Conservation (phyloP, 805 yeast species). For the Saturnispora halmiae region DNA sequence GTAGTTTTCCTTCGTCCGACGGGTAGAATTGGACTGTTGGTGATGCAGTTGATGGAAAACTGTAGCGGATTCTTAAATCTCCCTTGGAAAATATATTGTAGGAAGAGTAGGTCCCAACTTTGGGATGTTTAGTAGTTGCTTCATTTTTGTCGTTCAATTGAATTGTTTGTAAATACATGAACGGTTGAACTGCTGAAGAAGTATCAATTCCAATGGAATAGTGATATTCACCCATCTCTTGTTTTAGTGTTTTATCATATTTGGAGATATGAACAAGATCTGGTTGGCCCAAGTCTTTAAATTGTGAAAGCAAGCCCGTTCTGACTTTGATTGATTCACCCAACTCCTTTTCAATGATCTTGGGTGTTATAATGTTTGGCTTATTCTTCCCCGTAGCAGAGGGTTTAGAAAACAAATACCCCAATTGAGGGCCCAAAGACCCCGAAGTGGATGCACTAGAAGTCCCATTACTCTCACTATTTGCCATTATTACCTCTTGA, state of each 20-base stretch:
- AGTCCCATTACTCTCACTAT: background rate
- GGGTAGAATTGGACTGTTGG: conserved; percentile 40
- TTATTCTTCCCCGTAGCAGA: conserved; percentile 10
- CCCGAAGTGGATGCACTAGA: background rate
- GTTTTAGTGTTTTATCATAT: conserved; percentile 33
- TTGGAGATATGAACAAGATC: conserved; percentile 54
- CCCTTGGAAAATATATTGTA: conserved; percentile 66
- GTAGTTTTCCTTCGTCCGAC: conserved; percentile 29
- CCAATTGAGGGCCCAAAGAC: background rate
- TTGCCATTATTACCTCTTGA: background rate
- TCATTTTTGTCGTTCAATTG: conserved; percentile 28
- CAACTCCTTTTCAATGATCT: conserved; percentile 38
- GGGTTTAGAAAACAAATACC: too few species aligned
- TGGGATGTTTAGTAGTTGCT: conserved; percentile 25
- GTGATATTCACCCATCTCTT: conserved; percentile 48
- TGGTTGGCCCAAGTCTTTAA: conserved; percentile 61
- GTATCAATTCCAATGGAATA: conserved; percentile 46
- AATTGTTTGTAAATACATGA: conserved; percentile 44
- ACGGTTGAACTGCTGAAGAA: conserved; percentile 43
- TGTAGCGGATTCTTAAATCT: conserved; percentile 62
- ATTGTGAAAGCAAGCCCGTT: conserved; percentile 33
- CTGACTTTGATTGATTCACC: conserved; percentile 49
- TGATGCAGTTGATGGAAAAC: conserved; percentile 40
- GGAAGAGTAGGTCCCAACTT: conserved; percentile 48
- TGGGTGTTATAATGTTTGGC: conserved; percentile 22